Conservation (phyloP, 305 asterid species). For the Solanum hybrid region DNA sequence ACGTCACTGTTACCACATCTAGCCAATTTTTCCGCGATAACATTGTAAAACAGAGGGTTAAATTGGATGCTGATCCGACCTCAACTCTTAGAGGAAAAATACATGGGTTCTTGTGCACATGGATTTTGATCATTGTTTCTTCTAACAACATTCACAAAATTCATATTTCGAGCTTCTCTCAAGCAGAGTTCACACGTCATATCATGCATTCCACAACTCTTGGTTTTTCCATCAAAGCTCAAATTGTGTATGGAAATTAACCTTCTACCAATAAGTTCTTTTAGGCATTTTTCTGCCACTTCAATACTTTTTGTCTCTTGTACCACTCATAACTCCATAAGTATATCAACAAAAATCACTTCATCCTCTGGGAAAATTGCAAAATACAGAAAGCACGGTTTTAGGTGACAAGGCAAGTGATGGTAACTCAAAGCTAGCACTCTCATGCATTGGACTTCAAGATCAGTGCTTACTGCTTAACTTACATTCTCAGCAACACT, state of each 20-base stretch:
- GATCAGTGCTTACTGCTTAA: background rate
- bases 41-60: background rate
- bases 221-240: background rate
- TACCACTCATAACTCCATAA: background rate
- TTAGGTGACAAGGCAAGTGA: background rate
- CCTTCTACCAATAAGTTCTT: background rate
- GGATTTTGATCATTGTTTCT: background rate
- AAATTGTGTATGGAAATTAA: background rate
- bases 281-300: background rate
- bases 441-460: background rate
- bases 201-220: background rate
- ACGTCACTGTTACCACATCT: background rate
- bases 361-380: background rate
- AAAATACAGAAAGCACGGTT: background rate
- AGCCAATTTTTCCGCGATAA: accelerated
- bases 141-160: background rate
- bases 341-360: background rate
- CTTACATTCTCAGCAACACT: background rate
- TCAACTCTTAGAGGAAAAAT: background rate
- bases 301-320: background rate
- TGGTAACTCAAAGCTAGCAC: background rate
- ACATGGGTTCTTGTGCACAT: background rate
- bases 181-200: background rate
- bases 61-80: background rate
- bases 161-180: background rate